A percentile compares a stretch with the other conserved stretches of the same genome.
Evolutionary conservation across 2,329 filamentous ascomycete genomes (phyloP).

Genomic region (Cladorrhinum sp.): DNA sequence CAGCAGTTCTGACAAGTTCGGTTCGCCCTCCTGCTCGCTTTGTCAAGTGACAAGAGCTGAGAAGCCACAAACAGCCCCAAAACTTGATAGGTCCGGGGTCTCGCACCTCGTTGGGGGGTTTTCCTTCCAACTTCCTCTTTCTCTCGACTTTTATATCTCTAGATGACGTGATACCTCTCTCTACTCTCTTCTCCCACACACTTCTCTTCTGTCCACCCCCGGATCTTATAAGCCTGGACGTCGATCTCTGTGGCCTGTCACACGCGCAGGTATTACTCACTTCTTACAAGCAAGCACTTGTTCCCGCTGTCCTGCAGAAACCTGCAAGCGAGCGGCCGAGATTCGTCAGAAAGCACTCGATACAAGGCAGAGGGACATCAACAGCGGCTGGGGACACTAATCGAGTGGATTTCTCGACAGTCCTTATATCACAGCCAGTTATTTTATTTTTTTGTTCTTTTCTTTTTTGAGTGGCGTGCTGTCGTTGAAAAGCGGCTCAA

Average conservation of each 20-base stretch:
- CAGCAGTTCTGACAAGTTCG: conserved; percentile 11
- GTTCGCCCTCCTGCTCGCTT: conserved; percentile 23
- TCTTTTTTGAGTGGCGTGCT: conserved; percentile 10
- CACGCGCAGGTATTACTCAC: neutral
- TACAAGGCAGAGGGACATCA: conserved; percentile 7
- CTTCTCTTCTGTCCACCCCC: neutral
- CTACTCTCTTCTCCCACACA: neutral
- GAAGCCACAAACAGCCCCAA: conserved; percentile 23
- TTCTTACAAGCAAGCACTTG: neutral
- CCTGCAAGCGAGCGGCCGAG: neutral
- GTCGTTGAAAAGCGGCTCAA: conserved; percentile 26
- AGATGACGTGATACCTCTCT: conserved; percentile 26
- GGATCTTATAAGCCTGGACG: conserved; percentile 10
- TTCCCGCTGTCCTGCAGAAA: neutral
- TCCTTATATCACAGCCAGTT: conserved; percentile 23
- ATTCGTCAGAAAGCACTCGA: conserved; percentile 1
- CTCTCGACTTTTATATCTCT: conserved; percentile 12
- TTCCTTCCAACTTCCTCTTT: conserved; percentile 23
- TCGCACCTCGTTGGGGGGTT: conserved; percentile 13
- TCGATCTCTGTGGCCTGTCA: neutral
- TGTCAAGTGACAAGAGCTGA: conserved; percentile 29
- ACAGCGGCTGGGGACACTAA: conserved; percentile 10
- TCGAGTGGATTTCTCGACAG: conserved; percentile 18
- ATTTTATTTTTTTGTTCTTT: conserved; percentile 23
- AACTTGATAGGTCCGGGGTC: conserved; percentile 21